Percentiles rank a stretch among this genome's conserved stretches.
These are phyloP conservation scores for Punica granatum DNA, from an alignment of 345 rosid genomes.

Conservation along the genomic window DNA sequence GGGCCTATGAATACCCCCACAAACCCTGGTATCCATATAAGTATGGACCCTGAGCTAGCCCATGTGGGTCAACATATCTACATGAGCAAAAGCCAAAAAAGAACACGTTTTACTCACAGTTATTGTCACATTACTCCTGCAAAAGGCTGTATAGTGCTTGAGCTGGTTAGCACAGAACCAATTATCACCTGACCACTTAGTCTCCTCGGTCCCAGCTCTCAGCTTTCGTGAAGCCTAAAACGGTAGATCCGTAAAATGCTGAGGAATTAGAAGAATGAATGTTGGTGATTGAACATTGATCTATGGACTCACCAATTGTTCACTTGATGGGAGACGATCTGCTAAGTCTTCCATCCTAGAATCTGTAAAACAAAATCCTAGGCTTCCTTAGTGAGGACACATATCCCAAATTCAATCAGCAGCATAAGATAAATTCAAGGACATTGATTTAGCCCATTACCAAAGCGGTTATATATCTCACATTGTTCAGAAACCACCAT, in stretches of 20 bases:
- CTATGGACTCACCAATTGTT: not conserved
- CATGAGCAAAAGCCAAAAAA: not conserved
- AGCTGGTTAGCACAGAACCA: constrained; percentile 42
- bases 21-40: not conserved
- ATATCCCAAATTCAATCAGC: not conserved
- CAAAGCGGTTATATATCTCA: no score
- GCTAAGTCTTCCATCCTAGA: not conserved
- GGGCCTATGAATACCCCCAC: not conserved
- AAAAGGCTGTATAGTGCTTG: constrained; percentile 37
- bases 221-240: constrained; percentile 29
- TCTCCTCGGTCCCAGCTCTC: constrained; percentile 21
- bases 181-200: constrained; percentile 38
- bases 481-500: no score
- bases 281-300: not conserved
- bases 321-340: not conserved
- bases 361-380: not conserved
- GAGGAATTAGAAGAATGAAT: not conserved
- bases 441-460: not conserved
- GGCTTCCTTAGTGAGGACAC: not conserved
- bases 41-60: not conserved
- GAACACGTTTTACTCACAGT: constrained; percentile 24
- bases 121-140: constrained; percentile 20
- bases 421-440: not conserved
- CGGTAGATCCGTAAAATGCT: not conserved
- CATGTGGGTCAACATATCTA: not conserved